Evolutionary conservation across 805 yeast species (phyloP), one percentile per base, ranked within the genome.

Genomic region (Candida nitratophila): DNA sequence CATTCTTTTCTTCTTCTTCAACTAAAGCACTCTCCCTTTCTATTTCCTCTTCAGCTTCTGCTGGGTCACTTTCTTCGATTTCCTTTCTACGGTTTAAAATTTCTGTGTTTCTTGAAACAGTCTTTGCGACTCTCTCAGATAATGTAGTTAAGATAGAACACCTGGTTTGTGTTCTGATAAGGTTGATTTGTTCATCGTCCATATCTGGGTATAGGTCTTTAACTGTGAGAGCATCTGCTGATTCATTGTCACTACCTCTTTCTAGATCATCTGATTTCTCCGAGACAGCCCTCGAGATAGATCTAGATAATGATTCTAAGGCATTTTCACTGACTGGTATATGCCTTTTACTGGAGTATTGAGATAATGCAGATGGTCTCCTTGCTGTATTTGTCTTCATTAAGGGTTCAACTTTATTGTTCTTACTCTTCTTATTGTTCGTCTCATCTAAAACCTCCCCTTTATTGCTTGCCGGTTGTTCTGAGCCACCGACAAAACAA

Each of bases 141-240:
- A 63, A 55, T 1, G 70, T 60, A n/a, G 61, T 61, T 21, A 73
- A 54, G 33, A 77, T 69, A 0, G 79, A 69, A 22, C 63, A 66
- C 36, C 68, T 60, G 1, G 81, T 73, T 24, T 61, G 63, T 9
- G 71, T 66, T 40, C 83, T 63, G 21, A 56, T 60, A 34, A 76
- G 47, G 4, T 62, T 59, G 17, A 75, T 65, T 41, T 63, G 61
- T 15, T 65, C 59, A 0, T 65, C 62, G 17, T 59, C 56, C 46
- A 65, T 48, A 26, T 65, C 66, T 0, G 50, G 46, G 44, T 46
- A 50, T 9, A 44, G 9, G 5, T 50, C 49, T 7, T 26, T 37
- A n/a, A 37, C 32, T 2, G 40, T 26, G 8, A 24, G 26, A n/a
- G 20, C 20, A 4, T 37, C 38, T 20, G 8, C 19, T 19, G 22